phyloP scores from a whole-genome alignment of 1,284 basidiomycete species.

The Takashimella tepidaria region DNA sequence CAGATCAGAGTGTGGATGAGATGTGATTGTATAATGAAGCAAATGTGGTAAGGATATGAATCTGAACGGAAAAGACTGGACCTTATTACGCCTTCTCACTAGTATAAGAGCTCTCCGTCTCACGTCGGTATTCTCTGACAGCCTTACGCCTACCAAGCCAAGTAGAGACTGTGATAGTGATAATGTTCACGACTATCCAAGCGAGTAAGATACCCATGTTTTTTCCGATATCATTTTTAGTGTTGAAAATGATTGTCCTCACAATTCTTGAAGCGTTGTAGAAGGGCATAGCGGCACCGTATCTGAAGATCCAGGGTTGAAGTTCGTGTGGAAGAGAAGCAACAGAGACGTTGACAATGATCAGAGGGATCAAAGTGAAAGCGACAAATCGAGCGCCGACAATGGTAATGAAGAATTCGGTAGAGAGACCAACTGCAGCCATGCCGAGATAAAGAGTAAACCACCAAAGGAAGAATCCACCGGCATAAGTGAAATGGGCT shows the following conservation, averaged over 20 bases:
- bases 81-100: background rate
- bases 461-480: slow-evolving; percentile 70
- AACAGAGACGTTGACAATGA: slow-evolving; percentile 67
- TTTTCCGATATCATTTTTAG: slow-evolving; percentile 55
- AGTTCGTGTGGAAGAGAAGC: slow-evolving; percentile 59
- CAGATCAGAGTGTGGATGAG: too few relatives aligned
- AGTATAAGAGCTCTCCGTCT: background rate
- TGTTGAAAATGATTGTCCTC: slow-evolving; percentile 63
- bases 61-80: too few relatives aligned
- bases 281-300: slow-evolving; percentile 59
- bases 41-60: too few relatives aligned
- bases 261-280: slow-evolving; percentile 61
- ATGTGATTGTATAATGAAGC: too few relatives aligned
- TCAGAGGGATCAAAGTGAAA: slow-evolving; percentile 49
- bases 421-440: slow-evolving; percentile 51
- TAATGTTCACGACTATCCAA: slow-evolving; percentile 49
- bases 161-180: slow-evolving; percentile 50
- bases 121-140: slow-evolving; percentile 25
- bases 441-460: slow-evolving; percentile 59
- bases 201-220: slow-evolving; percentile 53
- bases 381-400: slow-evolving; percentile 42
- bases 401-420: slow-evolving; percentile 53
- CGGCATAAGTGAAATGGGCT: slow-evolving; percentile 47
- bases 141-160: slow-evolving; percentile 46
- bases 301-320: slow-evolving; percentile 60